Evolutionary conservation across 805 yeast species (phyloP).

Genomic region (Schwanniomyces occidentalis): DNA sequence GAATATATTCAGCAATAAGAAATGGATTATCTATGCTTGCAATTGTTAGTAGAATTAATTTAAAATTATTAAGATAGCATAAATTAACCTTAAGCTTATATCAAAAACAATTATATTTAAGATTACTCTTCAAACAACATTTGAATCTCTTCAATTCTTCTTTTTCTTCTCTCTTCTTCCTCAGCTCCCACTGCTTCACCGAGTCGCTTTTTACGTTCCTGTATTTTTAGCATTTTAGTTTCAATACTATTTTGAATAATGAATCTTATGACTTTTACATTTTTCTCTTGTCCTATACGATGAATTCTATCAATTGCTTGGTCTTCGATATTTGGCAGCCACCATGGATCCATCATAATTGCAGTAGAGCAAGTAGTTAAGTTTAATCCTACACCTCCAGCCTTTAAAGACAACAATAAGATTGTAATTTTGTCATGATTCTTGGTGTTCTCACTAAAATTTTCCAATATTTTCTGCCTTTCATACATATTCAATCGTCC

Average conservation of each 20-base stretch:
- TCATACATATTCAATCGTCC: slow-evolving; percentile 72
- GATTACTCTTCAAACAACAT: slow-evolving; percentile 54
- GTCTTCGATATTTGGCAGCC: slow-evolving; percentile 90
- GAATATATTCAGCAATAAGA: too few relatives aligned
- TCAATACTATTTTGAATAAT: slow-evolving; percentile 83
- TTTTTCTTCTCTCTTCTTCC: slow-evolving; percentile 70
- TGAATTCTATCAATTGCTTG: slow-evolving; percentile 92
- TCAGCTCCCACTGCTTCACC: slow-evolving; percentile 79
- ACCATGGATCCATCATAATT: slow-evolving; percentile 95
- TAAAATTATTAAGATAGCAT: neutral
- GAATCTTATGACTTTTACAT: slow-evolving; percentile 75
- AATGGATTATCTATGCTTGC: too few relatives aligned
- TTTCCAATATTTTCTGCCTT: slow-evolving; percentile 58
- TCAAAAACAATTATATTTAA: neutral
- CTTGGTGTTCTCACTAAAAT: slow-evolving; percentile 42
- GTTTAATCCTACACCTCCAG: slow-evolving; percentile 94
- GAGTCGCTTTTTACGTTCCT: slow-evolving; percentile 75
- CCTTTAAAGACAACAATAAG: slow-evolving; percentile 73
- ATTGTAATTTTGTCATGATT: slow-evolving; percentile 44
- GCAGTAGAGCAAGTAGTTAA: slow-evolving; percentile 83
- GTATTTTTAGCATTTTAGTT: slow-evolving; percentile 83
- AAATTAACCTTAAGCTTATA: neutral
- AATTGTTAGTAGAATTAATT: too few relatives aligned
- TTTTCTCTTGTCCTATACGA: slow-evolving; percentile 78
- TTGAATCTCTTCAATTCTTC: slow-evolving; percentile 72